A percentile compares a stretch with the other conserved stretches of the same genome.
These are phyloP conservation scores for Ogataea trehaloabstinens DNA, from an alignment of 805 yeast genomes.

Conservation along the genomic window DNA sequence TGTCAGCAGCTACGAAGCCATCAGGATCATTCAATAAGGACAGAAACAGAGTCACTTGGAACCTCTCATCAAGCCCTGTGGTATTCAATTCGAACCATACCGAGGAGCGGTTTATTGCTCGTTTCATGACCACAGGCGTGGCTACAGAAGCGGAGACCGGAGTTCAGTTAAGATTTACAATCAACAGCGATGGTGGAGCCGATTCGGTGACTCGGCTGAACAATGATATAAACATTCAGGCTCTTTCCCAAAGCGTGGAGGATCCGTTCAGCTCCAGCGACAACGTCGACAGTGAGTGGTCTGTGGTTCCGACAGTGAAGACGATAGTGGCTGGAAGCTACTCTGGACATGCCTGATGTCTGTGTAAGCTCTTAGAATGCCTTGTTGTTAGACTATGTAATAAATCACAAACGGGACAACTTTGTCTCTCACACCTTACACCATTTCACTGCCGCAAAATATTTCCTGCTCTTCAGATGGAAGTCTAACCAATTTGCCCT, in stretches of 20 bases:
- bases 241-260: conserved; percentile 25
- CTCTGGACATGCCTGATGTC: conserved; percentile 34
- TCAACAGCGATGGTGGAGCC: conserved; percentile 43
- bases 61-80: conserved; percentile 44
- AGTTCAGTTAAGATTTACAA: conserved; percentile 63
- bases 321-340: conserved; percentile 51
- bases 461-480: no score
- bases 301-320: conserved; percentile 41
- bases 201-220: conserved; percentile 40
- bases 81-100: conserved; percentile 30
- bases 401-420: no score
- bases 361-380: no score
- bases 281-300: conserved; percentile 26
- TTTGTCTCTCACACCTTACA: no score
- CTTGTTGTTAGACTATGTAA: no score
- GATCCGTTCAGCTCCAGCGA: conserved; percentile 36
- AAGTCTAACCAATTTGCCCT: no score
- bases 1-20: conserved; percentile 85
- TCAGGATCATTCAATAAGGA: conserved; percentile 89
- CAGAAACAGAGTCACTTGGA: conserved; percentile 84
- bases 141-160: conserved; percentile 77
- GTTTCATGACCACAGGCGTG: conserved; percentile 72
- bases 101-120: conserved; percentile 77
- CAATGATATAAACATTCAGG: conserved; percentile 35
- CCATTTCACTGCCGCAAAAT: no score